Conservation (phyloP, 306 rosid species). For the Fragaria vesca region DNA sequence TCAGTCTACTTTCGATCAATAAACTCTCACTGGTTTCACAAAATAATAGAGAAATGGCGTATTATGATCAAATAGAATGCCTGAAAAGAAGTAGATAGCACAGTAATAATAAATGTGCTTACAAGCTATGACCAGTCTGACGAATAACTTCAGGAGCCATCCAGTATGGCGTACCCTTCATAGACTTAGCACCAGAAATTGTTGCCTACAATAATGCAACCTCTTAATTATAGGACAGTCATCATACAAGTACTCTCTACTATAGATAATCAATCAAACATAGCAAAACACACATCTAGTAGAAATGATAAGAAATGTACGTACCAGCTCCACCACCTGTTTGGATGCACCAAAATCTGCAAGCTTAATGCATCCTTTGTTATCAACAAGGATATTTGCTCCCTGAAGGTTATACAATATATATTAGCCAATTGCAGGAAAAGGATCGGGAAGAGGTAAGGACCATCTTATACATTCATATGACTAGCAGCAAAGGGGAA, state of each 20-base stretch:
- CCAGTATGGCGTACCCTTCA: constrained; percentile 99
- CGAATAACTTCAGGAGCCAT: constrained; percentile 99
- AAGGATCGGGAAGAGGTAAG: background rate
- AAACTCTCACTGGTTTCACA: background rate
- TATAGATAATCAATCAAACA: background rate
- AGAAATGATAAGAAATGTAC: constrained; percentile 18
- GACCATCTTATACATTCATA: constrained; percentile 11
- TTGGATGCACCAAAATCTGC: constrained; percentile 99
- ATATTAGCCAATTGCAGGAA: constrained; percentile 16
- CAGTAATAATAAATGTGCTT: constrained; percentile 47
- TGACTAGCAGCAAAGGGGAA: constrained; percentile 17
- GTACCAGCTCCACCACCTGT: constrained; percentile 98
- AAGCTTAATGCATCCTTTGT: constrained; percentile 95
- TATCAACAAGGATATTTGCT: constrained; percentile 98
- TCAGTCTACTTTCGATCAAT: background rate
- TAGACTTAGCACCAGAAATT: constrained; percentile 96
- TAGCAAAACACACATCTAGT: constrained; percentile 4
- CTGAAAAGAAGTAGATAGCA: constrained; percentile 14
- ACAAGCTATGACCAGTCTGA: constrained; percentile 99
- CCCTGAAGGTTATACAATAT: constrained; percentile 59
- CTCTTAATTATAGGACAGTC: constrained; percentile 24
- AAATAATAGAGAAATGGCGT: background rate
- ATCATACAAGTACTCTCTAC: constrained; percentile 4
- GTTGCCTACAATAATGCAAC: constrained; percentile 69
- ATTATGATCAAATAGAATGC: background rate